phyloP scores from a whole-genome alignment of 1,139 yeast genomes.

The Hanseniaspora sp. region DNA sequence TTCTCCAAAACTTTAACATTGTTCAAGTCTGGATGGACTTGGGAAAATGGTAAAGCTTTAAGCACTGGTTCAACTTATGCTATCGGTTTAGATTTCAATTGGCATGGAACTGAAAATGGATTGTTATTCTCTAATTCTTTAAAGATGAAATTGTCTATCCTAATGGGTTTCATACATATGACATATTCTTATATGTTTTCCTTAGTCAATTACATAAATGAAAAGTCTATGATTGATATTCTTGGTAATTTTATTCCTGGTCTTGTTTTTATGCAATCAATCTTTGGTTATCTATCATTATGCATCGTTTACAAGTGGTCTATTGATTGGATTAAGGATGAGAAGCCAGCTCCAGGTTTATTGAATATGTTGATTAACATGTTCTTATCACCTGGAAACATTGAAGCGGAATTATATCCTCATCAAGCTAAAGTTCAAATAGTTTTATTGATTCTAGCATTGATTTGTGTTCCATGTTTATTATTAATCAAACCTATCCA shows the following conservation, averaged over 20 bases:
- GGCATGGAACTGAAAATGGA: slow-evolving; percentile 96
- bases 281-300: slow-evolving; percentile 79
- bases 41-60: slow-evolving; percentile 38
- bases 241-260: slow-evolving; percentile 93
- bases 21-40: slow-evolving; percentile 81
- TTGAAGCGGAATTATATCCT: slow-evolving; percentile 70
- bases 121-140: slow-evolving; percentile 83
- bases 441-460: slow-evolving; percentile 59
- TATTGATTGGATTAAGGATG: slow-evolving; percentile 74
- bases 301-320: slow-evolving; percentile 90
- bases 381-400: slow-evolving; percentile 86
- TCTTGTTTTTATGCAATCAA: slow-evolving; percentile 84
- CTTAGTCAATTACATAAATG: slow-evolving; percentile 64
- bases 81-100: slow-evolving; percentile 81
- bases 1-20: slow-evolving; percentile 83
- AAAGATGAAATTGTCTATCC: slow-evolving; percentile 88
- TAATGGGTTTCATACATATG: slow-evolving; percentile 95
- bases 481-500: slow-evolving; percentile 77
- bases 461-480: slow-evolving; percentile 91
- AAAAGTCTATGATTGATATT: slow-evolving; percentile 69
- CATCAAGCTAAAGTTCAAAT: slow-evolving; percentile 79
- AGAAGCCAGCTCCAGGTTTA: slow-evolving; percentile 78
- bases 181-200: slow-evolving; percentile 79
- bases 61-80: slow-evolving; percentile 52
- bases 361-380: slow-evolving; percentile 89